These are phyloP conservation scores for Apiosordaria backusii DNA, from an alignment of 495 filamentous ascomycete species.

Conservation along the genomic window DNA sequence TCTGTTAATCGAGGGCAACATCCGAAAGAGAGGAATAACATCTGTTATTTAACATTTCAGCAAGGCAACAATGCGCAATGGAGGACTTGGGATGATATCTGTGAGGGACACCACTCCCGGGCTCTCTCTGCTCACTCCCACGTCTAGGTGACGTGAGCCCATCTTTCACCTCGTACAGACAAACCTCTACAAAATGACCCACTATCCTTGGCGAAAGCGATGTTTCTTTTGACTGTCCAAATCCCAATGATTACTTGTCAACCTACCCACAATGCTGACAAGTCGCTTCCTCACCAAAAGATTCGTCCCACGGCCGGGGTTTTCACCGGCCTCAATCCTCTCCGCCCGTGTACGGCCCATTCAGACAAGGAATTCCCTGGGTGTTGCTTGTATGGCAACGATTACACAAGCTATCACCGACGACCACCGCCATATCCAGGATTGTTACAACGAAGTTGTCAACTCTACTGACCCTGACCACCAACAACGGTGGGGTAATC, in stretches of 20 bases:
- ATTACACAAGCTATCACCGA: constrained; percentile 7
- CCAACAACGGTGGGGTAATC: constrained; percentile 7
- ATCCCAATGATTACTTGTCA: not conserved
- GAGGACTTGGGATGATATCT: not conserved
- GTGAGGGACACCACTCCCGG: not conserved
- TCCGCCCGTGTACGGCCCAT: not conserved
- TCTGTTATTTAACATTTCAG: not conserved
- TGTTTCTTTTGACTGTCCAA: not conserved
- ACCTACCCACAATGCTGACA: not conserved
- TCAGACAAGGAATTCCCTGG: not conserved
- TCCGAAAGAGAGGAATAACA: no score
- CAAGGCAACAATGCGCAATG: not conserved
- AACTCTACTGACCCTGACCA: constrained; percentile 5
- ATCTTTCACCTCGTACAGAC: not conserved
- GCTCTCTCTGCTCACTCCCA: not conserved
- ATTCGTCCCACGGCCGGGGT: not conserved
- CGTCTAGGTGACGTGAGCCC: not conserved
- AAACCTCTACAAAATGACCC: not conserved
- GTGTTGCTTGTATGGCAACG: constrained; percentile 2
- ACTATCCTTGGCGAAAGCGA: not conserved
- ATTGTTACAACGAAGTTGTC: constrained; percentile 4
- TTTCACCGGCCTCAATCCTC: not conserved
- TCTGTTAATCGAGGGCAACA: no score
- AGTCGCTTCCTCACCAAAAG: not conserved
- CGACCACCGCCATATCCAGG: constrained; percentile 6